Evolutionary conservation across 805 yeast genomes (phyloP), one percentile per base, ranked within the genome.

Genomic region (Ogataea methanolica): DNA sequence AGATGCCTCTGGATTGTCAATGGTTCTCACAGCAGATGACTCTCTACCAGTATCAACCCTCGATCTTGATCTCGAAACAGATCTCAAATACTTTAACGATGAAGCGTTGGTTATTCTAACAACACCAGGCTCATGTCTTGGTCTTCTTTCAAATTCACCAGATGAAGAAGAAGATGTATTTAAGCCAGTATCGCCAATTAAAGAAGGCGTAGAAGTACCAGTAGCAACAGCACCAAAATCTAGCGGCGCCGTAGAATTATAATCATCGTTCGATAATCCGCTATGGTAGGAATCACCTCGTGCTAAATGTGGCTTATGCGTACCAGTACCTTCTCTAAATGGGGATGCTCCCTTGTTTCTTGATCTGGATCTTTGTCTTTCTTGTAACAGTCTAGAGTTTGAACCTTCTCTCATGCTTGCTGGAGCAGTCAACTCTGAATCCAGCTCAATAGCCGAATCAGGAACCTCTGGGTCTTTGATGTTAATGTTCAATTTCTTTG

Each of bases 221-320:
- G 36, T 2, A 15, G 9, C 14, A 12, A 33, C 36, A n/a, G 44
- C 43, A 22, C 48, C 54, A 17, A 53, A 65, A 65, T 67, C 76
- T 61, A 47, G 71, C 51, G 61, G 72, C 52, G 61, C 75, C 57
- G 61, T 68, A 16, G 41, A 33, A 35, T 26, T 34, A 47, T 46
- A 60, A 26, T 60, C 79, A 43, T 73, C 73, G 41, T 73, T 76
- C 15, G 65, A 64, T 42, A 73, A 70, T 11, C 81, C 78, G 56
- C 78, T 76, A 56, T 83, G 86, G 60, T 85, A 85, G 1, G 90
- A 81, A 53, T 84, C 91, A 35, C 92, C 94, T 51, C 86, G 73
- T 2, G 92, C 91, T 57, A 85, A 70, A 65, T 84, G 88, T 1
- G 90, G 89, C 61, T 70, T 49, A 34, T 44, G 44, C 41, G 46